A percentile compares a stretch with the other conserved stretches of the same genome.
These are phyloP conservation scores for Babesia caballi DNA, from an alignment of 169 alveolate genomes.

Conservation along the genomic window DNA sequence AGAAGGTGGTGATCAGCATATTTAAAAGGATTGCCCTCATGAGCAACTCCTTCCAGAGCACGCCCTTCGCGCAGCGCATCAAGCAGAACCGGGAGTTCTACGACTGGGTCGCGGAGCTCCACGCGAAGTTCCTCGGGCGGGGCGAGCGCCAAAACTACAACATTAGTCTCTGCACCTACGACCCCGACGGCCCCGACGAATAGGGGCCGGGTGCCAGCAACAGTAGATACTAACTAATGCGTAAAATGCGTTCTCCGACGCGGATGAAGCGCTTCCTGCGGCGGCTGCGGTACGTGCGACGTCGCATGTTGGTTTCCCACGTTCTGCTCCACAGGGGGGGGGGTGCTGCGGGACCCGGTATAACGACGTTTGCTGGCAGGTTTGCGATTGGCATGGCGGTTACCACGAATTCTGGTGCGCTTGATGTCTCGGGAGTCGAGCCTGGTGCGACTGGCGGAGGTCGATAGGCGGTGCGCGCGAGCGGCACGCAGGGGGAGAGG, in stretches of 20 bases:
- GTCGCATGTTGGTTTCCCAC: slow-evolving; percentile 75
- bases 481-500: no score
- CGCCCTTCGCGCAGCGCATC: slow-evolving; percentile 25
- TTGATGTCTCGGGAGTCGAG: no score
- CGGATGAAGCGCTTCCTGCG: slow-evolving; percentile 67
- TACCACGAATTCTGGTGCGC: no score
- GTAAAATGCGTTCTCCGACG: slow-evolving; percentile 67
- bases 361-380: no score
- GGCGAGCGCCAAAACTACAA: slow-evolving; percentile 29
- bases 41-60: slow-evolving; percentile 22
- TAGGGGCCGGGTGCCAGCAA: neutral
- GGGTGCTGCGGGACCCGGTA: no score
- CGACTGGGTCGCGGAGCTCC: slow-evolving; percentile 25
- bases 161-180: slow-evolving; percentile 10
- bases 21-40: slow-evolving; percentile 33
- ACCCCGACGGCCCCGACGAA: neutral
- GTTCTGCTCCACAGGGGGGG: slow-evolving; percentile 43
- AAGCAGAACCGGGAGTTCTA: slow-evolving; percentile 35
- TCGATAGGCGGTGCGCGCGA: no score
- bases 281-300: slow-evolving; percentile 68
- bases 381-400: no score
- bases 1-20: slow-evolving; percentile 43
- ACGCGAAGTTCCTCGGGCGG: slow-evolving; percentile 27
- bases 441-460: no score
- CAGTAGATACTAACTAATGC: slow-evolving; percentile 37